Conservation (phyloP, 345 rosid species). For the Cardamine occulta region DNA sequence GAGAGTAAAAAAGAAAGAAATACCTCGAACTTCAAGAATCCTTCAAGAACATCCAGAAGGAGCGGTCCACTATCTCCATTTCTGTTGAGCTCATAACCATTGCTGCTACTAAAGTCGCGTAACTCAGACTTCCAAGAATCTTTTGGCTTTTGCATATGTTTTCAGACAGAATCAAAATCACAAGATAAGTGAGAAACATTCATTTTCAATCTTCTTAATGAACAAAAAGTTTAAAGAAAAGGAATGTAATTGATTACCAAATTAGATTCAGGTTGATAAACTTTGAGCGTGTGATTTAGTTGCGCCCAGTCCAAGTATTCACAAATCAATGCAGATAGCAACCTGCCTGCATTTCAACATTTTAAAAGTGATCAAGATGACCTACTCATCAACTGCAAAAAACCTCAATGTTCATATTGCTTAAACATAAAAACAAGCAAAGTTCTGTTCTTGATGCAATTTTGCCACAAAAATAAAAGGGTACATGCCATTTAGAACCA, state of each 20-base stretch:
- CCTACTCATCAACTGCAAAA: background rate
- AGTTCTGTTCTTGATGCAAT: background rate
- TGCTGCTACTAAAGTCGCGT: conserved; percentile 84
- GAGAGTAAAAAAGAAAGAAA: conserved; percentile 1
- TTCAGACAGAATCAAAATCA: conserved; percentile 8
- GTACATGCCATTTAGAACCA: background rate
- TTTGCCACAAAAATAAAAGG: background rate
- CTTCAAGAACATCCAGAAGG: conserved; percentile 92
- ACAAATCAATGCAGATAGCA: conserved; percentile 81
- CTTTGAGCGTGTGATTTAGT: conserved; percentile 88
- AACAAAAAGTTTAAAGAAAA: conserved; percentile 13
- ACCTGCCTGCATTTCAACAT: conserved; percentile 68
- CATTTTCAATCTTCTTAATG: conserved; percentile 2
- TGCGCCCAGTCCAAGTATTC: conserved; percentile 99
- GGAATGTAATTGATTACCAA: conserved; percentile 69
- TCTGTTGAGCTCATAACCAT: conserved; percentile 81
- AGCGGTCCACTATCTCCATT: conserved; percentile 86
- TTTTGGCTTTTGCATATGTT: conserved; percentile 66
- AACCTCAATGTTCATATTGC: conserved; percentile 12
- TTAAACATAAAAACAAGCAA: background rate
- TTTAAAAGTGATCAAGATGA: conserved; percentile 11
- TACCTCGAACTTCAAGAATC: conserved; percentile 90
- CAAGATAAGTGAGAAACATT: background rate
- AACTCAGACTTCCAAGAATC: conserved; percentile 93
- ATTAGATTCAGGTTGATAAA: conserved; percentile 94